phyloP scores from a whole-genome alignment of 2,329 filamentous ascomycete species.

The Colletotrichum sidae region DNA sequence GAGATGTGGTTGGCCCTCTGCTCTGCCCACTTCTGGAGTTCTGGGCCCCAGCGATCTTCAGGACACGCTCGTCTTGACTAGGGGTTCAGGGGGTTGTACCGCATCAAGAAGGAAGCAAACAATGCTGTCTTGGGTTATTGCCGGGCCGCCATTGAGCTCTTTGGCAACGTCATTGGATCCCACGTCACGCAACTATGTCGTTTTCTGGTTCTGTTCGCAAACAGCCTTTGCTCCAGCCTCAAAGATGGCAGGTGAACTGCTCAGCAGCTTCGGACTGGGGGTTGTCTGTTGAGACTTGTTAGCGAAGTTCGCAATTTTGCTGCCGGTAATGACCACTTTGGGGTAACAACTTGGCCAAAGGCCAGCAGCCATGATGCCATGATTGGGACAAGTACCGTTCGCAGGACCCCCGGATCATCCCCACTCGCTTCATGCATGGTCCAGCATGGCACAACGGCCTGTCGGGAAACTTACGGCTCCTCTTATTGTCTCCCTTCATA shows the following conservation, averaged over 20 bases:
- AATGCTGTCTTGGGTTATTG: no score
- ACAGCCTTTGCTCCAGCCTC: not conserved
- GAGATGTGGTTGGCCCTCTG: not conserved
- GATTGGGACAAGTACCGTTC: slow-evolving; percentile 8
- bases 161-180: no score
- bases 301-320: slow-evolving; percentile 3
- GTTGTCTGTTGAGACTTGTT: not conserved
- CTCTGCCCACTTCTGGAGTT: no score
- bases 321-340: not conserved
- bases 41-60: not conserved
- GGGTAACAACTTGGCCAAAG: not conserved
- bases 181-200: no score
- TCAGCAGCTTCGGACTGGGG: no score
- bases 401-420: slow-evolving; percentile 23
- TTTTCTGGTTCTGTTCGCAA: no score
- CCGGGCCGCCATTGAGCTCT: no score
- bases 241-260: not conserved
- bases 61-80: no score
- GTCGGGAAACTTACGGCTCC: not conserved
- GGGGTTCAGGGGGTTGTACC: no score
- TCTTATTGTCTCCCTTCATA: slow-evolving; percentile 20
- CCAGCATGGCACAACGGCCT: slow-evolving; percentile 11
- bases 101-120: no score
- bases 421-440: slow-evolving; percentile 19
- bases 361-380: slow-evolving; percentile 25